A percentile compares a stretch with the other conserved stretches of the same genome.
Evolutionary conservation across 306 rosid genomes (phyloP).

Genomic region (Arachis stenosperma): DNA sequence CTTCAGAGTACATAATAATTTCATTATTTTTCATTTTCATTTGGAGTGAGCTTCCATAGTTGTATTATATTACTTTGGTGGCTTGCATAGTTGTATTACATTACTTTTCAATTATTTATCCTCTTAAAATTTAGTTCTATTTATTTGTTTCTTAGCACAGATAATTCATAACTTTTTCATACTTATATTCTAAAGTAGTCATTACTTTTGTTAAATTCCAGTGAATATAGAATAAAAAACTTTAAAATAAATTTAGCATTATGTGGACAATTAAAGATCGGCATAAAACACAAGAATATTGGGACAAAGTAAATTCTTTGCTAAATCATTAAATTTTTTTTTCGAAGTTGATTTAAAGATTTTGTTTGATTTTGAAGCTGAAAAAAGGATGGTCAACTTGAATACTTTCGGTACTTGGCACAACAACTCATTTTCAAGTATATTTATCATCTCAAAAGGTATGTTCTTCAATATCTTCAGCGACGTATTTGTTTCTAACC

Average conservation of each 20-base stretch:
- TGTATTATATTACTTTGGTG: too few species aligned
- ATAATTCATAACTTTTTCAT: conserved; percentile 16
- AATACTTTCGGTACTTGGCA: too few species aligned
- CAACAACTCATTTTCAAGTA: too few species aligned
- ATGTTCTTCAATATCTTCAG: too few species aligned
- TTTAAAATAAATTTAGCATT: conserved; percentile 74
- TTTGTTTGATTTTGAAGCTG: too few species aligned
- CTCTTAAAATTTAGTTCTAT: conserved; percentile 7
- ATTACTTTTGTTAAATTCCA: conserved; percentile 44
- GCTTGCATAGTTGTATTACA: conserved; percentile 46
- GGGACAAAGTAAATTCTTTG: conserved; percentile 78
- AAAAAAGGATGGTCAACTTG: too few species aligned
- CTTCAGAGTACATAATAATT: conserved; percentile 19
- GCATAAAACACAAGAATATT: conserved; percentile 76
- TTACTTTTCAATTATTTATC: conserved; percentile 41
- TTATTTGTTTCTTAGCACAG: conserved; percentile 6
- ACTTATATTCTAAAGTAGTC: conserved; percentile 18
- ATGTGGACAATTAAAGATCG: conserved; percentile 73
- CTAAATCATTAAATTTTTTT: conserved; percentile 20
- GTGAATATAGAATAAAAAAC: conserved; percentile 83
- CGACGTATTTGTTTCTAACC: too few species aligned
- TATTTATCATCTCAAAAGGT: too few species aligned
- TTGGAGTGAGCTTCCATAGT: conserved; percentile 95
- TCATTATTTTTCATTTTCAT: conserved; percentile 34
- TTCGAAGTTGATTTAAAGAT: too few species aligned